phyloP scores from a whole-genome alignment of 306 rosid genomes.

The Oxytropis ochrocephala region DNA sequence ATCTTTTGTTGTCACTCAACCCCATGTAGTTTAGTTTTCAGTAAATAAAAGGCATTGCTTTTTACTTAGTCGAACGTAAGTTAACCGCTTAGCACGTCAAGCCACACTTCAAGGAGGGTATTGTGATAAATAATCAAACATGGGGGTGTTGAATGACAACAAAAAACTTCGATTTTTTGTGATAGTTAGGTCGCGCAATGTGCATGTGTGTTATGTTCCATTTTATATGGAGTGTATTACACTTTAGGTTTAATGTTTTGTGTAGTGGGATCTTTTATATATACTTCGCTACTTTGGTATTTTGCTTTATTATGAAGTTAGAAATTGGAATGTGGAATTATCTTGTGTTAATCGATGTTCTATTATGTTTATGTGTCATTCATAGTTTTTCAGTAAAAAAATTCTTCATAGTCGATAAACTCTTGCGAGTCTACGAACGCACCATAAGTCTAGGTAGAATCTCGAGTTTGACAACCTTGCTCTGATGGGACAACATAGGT shows the following conservation, averaged over 20 bases:
- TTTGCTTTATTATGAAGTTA: too few species aligned
- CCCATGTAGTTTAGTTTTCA: not conserved
- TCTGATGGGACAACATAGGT: not conserved
- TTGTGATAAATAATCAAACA: not conserved
- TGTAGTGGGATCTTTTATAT: too few species aligned
- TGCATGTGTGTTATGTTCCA: not conserved
- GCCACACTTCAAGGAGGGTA: not conserved
- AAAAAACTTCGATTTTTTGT: not conserved
- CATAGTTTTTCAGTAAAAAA: too few species aligned
- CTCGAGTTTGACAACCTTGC: not conserved
- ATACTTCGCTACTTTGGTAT: too few species aligned
- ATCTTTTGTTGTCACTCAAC: not conserved
- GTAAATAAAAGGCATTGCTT: not conserved
- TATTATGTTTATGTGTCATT: too few species aligned
- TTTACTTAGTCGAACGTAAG: not conserved
- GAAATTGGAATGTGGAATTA: too few species aligned
- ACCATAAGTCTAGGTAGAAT: too few species aligned
- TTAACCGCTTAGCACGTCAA: not conserved
- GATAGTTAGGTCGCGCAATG: not conserved
- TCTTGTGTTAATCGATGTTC: too few species aligned
- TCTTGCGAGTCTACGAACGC: too few species aligned
- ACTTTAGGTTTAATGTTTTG: not conserved
- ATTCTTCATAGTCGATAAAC: too few species aligned
- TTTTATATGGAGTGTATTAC: not conserved
- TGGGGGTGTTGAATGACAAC: not conserved